phyloP scores from a whole-genome alignment of 2,329 filamentous ascomycete species.

The Chrysoporthe puriensis region DNA sequence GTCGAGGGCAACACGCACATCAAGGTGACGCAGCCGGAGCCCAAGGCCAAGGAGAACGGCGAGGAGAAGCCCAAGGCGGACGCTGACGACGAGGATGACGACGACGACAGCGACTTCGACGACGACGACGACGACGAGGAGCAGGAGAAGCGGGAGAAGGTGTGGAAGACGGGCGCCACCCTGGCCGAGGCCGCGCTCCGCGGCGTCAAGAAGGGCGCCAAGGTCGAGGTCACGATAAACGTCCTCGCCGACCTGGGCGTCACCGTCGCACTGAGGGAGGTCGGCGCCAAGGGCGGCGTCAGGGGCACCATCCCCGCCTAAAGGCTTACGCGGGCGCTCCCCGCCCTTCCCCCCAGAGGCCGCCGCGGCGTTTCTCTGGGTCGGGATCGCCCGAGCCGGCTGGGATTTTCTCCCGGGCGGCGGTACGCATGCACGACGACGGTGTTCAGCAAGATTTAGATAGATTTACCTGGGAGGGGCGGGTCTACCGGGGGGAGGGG shows the following conservation, averaged over 20 bases:
- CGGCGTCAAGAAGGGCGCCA: constrained; percentile 82
- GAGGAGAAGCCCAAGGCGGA: constrained; percentile 50
- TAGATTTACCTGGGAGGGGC: too few relatives aligned
- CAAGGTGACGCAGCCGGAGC: constrained; percentile 87
- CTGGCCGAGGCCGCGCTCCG: constrained; percentile 86
- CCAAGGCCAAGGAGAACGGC: constrained; percentile 70
- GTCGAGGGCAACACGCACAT: constrained; percentile 89
- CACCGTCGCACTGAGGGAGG: constrained; percentile 80
- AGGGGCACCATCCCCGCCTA: constrained; percentile 54
- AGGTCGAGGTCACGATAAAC: constrained; percentile 93
- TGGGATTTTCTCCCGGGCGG: neutral
- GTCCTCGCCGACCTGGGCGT: constrained; percentile 79
- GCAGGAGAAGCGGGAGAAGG: constrained; percentile 85
- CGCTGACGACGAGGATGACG: constrained; percentile 61
- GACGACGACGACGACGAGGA: constrained; percentile 70
- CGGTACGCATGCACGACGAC: neutral
- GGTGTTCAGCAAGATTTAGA: too few relatives aligned
- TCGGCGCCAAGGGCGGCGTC: constrained; percentile 85
- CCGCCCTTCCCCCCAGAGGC: too few relatives aligned
- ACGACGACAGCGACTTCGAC: constrained; percentile 69
- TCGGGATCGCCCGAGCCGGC: too few relatives aligned
- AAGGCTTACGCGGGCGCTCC: constrained; percentile 14
- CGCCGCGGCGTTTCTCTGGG: too few relatives aligned
- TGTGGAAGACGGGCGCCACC: constrained; percentile 84
- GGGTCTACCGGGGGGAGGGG: too few relatives aligned